Conservation (phyloP, 306 rosid genomes). For the Lagenaria siceraria region DNA sequence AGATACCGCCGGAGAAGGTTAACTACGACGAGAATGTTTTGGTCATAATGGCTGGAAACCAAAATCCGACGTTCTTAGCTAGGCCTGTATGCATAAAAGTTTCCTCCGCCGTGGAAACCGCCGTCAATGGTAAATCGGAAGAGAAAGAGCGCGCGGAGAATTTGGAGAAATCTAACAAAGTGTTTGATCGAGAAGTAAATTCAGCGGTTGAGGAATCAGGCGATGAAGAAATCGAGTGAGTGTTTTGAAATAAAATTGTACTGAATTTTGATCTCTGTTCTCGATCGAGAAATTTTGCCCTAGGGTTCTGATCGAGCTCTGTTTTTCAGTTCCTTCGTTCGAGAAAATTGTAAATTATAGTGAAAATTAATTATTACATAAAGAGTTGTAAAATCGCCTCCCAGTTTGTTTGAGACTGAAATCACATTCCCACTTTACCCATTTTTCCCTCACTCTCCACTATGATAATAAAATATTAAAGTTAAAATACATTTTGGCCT, state of each 20-base stretch:
- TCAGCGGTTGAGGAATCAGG: background rate
- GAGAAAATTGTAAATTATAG: background rate
- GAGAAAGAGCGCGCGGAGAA: background rate
- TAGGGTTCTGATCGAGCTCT: background rate
- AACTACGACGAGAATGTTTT: background rate
- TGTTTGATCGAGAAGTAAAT: background rate
- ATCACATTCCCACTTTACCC: background rate
- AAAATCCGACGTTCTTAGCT: slow-evolving; percentile 7
- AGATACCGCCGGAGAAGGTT: background rate
- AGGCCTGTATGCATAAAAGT: background rate
- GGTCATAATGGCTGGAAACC: slow-evolving; percentile 11
- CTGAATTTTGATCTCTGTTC: background rate
- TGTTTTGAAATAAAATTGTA: background rate
- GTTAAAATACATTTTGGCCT: too few relatives aligned
- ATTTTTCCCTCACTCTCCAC: too few relatives aligned
- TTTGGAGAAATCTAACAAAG: background rate
- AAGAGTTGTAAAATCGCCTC: background rate
- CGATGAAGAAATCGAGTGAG: background rate
- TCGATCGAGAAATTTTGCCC: slow-evolving; percentile 1
- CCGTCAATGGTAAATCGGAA: background rate
- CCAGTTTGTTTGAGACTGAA: background rate
- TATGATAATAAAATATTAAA: too few relatives aligned
- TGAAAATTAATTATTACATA: background rate
- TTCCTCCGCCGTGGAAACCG: background rate
- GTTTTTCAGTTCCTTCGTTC: background rate